Evolutionary conservation across 2,329 filamentous ascomycete genomes (phyloP).

Genomic region (Clarireedia monteithiana): DNA sequence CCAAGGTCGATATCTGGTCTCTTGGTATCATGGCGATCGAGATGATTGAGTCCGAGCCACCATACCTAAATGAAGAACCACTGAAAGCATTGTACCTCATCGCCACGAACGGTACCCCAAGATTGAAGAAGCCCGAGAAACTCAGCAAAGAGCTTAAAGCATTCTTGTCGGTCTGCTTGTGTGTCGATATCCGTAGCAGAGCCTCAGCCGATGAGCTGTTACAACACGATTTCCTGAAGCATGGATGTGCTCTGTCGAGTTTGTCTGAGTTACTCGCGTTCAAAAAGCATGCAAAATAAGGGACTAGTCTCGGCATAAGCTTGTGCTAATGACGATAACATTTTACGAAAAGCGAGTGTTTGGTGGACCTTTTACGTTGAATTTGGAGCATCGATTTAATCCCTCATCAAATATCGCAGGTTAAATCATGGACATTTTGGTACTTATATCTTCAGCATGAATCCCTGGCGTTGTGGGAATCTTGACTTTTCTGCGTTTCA

Average conservation of each 20-base stretch:
- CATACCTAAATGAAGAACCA: conserved; percentile 91
- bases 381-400: conserved; percentile 1
- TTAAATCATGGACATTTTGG: conserved; percentile 18
- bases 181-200: conserved; percentile 90
- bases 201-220: conserved; percentile 87
- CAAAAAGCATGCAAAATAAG: conserved; percentile 63
- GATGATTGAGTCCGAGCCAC: conserved; percentile 98
- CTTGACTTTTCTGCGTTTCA: background rate
- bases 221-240: conserved; percentile 87
- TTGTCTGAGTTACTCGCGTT: conserved; percentile 84
- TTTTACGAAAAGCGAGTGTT: conserved; percentile 7
- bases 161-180: conserved; percentile 92
- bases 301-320: background rate
- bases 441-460: conserved; percentile 16
- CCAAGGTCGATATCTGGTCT: conserved; percentile 98
- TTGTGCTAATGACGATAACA: conserved; percentile 6
- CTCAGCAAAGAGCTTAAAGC: conserved; percentile 96
- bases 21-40: conserved; percentile 99
- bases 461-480: conserved; percentile 22
- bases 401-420: conserved; percentile 9
- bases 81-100: conserved; percentile 91
- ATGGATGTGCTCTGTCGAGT: conserved; percentile 75
- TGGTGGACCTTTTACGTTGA: conserved; percentile 1
- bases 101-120: conserved; percentile 90
- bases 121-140: conserved; percentile 97